phyloP scores from a whole-genome alignment of 2,329 filamentous ascomycete species.

The Claviceps sp. region DNA sequence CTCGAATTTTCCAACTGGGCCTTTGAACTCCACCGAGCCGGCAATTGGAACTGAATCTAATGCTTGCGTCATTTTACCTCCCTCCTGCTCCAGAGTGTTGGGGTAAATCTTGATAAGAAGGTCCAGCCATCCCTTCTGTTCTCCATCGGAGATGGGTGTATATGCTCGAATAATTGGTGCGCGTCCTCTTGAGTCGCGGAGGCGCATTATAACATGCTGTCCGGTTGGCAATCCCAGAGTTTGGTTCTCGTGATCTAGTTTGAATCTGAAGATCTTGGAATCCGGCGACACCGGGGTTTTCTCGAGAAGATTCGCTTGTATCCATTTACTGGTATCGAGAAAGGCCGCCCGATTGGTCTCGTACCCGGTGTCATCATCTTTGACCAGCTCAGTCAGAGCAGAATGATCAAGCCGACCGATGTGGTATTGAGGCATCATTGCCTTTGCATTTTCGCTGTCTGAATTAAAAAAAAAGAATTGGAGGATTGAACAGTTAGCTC shows the following conservation, averaged over 20 bases:
- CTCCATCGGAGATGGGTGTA: slow-evolving; percentile 61
- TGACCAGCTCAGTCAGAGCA: slow-evolving; percentile 38
- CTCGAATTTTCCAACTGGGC: slow-evolving; percentile 74
- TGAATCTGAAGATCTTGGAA: slow-evolving; percentile 70
- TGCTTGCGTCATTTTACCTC: slow-evolving; percentile 72
- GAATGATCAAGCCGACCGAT: slow-evolving; percentile 60
- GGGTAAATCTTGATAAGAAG: slow-evolving; percentile 77
- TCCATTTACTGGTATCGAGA: slow-evolving; percentile 60
- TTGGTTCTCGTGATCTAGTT: slow-evolving; percentile 58
- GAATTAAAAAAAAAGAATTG: slow-evolving; percentile 4
- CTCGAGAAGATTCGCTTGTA: slow-evolving; percentile 52
- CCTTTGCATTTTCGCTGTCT: slow-evolving; percentile 87
- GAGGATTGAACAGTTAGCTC: neutral
- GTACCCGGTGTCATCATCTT: slow-evolving; percentile 21
- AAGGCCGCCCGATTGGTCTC: slow-evolving; percentile 45
- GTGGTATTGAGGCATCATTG: slow-evolving; percentile 78
- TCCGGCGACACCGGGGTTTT: slow-evolving; percentile 65
- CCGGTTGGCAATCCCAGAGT: slow-evolving; percentile 65
- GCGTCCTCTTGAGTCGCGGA: slow-evolving; percentile 55
- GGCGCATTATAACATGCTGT: slow-evolving; percentile 75
- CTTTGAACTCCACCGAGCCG: slow-evolving; percentile 70
- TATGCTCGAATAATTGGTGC: slow-evolving; percentile 76
- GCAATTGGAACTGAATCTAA: slow-evolving; percentile 61
- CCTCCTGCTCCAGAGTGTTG: slow-evolving; percentile 39
- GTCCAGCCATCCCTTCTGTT: slow-evolving; percentile 50